Evolutionary conservation across 495 filamentous ascomycete genomes (phyloP).

Genomic region (Hyphodiscus hymeniophilus): DNA sequence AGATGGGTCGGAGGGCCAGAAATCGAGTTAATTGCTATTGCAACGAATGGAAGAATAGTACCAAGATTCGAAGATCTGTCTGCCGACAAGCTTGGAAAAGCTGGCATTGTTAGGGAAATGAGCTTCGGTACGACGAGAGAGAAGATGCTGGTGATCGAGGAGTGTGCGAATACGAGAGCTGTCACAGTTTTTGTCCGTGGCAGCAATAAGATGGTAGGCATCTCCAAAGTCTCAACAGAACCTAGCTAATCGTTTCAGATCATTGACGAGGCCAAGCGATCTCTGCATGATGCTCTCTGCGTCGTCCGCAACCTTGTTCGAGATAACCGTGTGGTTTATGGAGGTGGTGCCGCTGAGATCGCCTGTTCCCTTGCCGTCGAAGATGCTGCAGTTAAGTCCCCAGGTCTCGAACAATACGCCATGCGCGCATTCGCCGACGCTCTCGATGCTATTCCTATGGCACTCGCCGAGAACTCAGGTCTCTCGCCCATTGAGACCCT

Average conservation of each 20-base stretch:
- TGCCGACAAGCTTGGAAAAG: constrained; percentile 80
- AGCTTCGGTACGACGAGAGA: constrained; percentile 94
- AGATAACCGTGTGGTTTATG: constrained; percentile 98
- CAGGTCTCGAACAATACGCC: constrained; percentile 93
- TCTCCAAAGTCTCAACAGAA: constrained; percentile 18
- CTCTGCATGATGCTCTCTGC: constrained; percentile 93
- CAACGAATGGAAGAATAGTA: constrained; percentile 95
- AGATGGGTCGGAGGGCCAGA: constrained; percentile 98
- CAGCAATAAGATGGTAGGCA: constrained; percentile 94
- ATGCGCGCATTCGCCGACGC: constrained; percentile 98
- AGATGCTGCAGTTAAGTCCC: constrained; percentile 89
- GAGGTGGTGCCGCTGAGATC: constrained; percentile 94
- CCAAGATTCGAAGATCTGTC: constrained; percentile 93
- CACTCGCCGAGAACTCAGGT: constrained; percentile 93
- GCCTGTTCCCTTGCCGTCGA: constrained; percentile 95
- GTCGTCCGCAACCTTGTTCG: constrained; percentile 93
- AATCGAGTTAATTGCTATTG: constrained; percentile 97
- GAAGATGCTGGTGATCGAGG: constrained; percentile 99
- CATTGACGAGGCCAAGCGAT: constrained; percentile 97
- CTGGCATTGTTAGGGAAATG: constrained; percentile 89
- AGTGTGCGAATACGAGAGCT: constrained; percentile 94
- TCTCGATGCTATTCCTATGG: constrained; percentile 91
- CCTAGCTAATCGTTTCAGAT: constrained; percentile 48
- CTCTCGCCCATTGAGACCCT: constrained; percentile 92
- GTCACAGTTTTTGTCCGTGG: constrained; percentile 94